Percentiles rank a stretch among this genome's conserved stretches.
Evolutionary conservation across 768 basidiomycete species (phyloP).

Genomic region (Mycena chlorophos): DNA sequence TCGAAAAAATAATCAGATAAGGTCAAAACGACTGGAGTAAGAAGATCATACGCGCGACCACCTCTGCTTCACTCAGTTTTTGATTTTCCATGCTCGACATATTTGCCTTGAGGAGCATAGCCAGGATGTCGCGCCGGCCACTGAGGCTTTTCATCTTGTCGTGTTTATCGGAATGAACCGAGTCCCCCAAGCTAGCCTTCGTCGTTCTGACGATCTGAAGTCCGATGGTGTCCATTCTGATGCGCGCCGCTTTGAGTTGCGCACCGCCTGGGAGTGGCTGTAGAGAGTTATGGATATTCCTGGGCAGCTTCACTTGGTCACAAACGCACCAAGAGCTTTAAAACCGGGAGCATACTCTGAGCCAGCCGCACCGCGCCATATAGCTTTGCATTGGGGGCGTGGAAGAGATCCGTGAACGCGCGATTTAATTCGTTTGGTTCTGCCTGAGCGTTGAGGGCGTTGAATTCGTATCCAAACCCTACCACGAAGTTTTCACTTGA

Average conservation of each 20-base stretch:
- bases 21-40: neutral
- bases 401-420: conserved; percentile 35
- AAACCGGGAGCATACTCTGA: conserved; percentile 28
- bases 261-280: conserved; percentile 9
- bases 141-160: conserved; percentile 22
- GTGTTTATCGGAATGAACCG: conserved; percentile 7
- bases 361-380: conserved; percentile 22
- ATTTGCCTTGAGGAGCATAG: conserved; percentile 50
- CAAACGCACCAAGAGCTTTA: conserved; percentile 30
- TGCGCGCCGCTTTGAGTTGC: conserved; percentile 22
- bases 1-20: neutral
- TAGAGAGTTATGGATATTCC: neutral
- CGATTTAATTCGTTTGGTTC: conserved; percentile 33
- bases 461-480: conserved; percentile 12
- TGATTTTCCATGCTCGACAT: conserved; percentile 47
- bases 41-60: conserved; percentile 34
- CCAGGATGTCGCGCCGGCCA: conserved; percentile 46
- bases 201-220: conserved; percentile 38
- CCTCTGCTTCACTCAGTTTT: conserved; percentile 48
- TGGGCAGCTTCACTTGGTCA: neutral
- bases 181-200: conserved; percentile 32
- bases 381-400: conserved; percentile 1
- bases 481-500: neutral
- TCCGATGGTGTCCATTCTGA: conserved; percentile 40
- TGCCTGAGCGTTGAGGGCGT: conserved; percentile 16